Evolutionary conservation across 129 eudicot species (phyloP), one percentile per base, ranked within the genome.

Genomic region (Pulicaria dysenterica): DNA sequence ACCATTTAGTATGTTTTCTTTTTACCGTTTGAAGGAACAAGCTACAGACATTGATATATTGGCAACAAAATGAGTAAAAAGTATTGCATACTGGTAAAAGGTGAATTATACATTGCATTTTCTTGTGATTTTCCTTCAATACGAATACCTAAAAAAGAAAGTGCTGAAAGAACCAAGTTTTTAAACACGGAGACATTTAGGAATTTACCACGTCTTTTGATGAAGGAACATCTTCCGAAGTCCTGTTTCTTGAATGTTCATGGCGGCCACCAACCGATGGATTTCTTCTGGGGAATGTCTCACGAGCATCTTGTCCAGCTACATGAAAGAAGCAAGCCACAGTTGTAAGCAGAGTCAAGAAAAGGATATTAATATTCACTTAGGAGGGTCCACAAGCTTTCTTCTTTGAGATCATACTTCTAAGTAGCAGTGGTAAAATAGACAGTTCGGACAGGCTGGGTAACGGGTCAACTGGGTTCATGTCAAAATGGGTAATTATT

Each of bases 261-360:
- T 83, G 86, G 59, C 91, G 86, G 47, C 83, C 85, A 53, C 91
- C 74, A 74, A 79, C 80, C 14, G 95, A 58, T 66, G 80, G 70
- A 79, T 81, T 74, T 79, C 91, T 83, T 75, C 96, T 88, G 40
- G 96, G 84, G 64, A 87, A 82, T 73, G 92, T 83, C 80, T 87
- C 96, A 31, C 89, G 81, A 57, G 85, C 75, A 69, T 90, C 99
- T 79, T 88, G 93, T 72, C 92, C 97, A 49, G 78, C 89, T 85
- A 67, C 36, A 70, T 2, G 39, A 77, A 17, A 61, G 15, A 51
- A 77, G 5, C 38, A 69, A 12, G 37, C 7, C 34, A 4, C 56
- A n/a, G 5, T 16, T 59, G 57, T 72, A 71, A 59, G 68, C 69
- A 58, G 69, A 16, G 51, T 72, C 58, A 36, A 46, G 24, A 36